Evolutionary conservation across 805 yeast genomes (phyloP), one percentile per base, ranked within the genome.

Genomic region (Lachancea sp.): DNA sequence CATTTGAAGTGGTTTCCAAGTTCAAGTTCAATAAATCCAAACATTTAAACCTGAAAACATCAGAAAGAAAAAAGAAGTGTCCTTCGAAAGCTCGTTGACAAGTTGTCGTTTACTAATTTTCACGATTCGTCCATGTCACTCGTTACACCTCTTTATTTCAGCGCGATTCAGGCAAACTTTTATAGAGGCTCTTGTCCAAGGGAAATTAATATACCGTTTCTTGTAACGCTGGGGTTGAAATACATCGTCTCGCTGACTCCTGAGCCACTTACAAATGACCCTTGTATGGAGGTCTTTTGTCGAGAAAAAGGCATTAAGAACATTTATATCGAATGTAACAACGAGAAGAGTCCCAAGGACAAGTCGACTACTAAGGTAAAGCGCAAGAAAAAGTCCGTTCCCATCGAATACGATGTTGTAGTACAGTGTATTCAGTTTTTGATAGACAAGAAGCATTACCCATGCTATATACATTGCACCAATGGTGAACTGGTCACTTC

Each of bases 401-500:
- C 96, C 1, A 68, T 89, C 28, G 85, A 82, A 17, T 76, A 77
- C 50, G 71, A 75, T 11, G 74, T 77, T 1, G 83, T 83, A 0
- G 58, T 72, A 1, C 65, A 70, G 36, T 81, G 82, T 1, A 60
- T 90, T n/a, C 76, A 75, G 44, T 63, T 76, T 29, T 65, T 88
- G 44, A 67, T 82, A 11, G 77, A 82, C 53, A 65, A 69, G 18
- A 71, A 72, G 15, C 65, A 70, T 47, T 74, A 80, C 8, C 96
- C 97, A 0, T 67, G 83, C 2, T 89, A 83, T 56, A 59, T 90
- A 4, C 96, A 90, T 61, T 90, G 97, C 60, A 65, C 80, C 19
- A 89, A 87, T 55, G 97, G 97, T 0, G 88, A 95, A 8, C 88
- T 86, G 48, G 82, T 85, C 2, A 85, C 95, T 0, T 77, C 90